Base-by-base conservation (phyloP, 108 stramenopile species). In the Nitzschia palea region DNA sequence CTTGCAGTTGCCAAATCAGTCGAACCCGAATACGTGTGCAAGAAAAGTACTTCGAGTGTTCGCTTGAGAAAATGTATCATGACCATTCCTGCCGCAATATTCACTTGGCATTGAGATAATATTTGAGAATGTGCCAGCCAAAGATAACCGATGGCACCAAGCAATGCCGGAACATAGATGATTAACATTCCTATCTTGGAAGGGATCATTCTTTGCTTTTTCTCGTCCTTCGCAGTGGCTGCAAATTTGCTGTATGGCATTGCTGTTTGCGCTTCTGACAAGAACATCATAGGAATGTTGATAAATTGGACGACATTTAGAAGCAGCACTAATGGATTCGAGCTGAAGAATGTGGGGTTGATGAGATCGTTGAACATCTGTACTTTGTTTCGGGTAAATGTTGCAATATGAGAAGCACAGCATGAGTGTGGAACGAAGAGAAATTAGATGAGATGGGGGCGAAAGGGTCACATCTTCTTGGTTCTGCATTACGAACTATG, bases 11-110 rank as follows among this genome's bases (percentile, higher is more conserved):
- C 48, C 22, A 65, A 69, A 23, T 70, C 73, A 4, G 70, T 73
- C 8, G 55, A 33, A 20, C 87, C 87, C 10, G 84, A 85, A 70
- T 85, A 88, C 31, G 63, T 60, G 70, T 88, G 87, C 10, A 88
- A 51, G 45, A 79, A 83, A 15, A 81, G 20, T 4, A 83, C 82
- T 59, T 88, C 87, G 30, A 70, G 35, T 43, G 74, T 56, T 33
- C 87, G 72, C 55, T 88, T 88, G 32, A 70, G 35, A 67, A 88
- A 85, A 56, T 88, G 87, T 22, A 75, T 57, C 12, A 78, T 9
- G 35, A 76, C 70, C 8, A 88, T 32, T 42, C 50, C 45, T 29
- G 77, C 50, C 20, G 77, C 78, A 23, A 71, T 25, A 45, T 51
- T 34, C 8, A 48, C 18, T 20, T 48, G 15, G 18, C 18, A 48